Evolutionary conservation across 352 stramenopile genomes (phyloP).

Genomic region (Pythium insidiosum): DNA sequence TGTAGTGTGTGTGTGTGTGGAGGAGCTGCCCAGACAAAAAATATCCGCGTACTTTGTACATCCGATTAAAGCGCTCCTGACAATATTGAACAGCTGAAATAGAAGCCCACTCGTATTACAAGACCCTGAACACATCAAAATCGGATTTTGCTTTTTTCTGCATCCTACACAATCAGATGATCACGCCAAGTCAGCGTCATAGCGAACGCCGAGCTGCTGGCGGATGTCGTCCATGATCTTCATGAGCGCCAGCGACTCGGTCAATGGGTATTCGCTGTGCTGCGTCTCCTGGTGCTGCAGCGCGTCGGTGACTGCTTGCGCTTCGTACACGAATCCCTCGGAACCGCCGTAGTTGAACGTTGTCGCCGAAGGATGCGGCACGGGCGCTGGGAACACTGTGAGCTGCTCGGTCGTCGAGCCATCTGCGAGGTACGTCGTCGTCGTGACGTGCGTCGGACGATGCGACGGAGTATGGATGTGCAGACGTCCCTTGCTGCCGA

Average conservation of each 20-base stretch:
- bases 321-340: constrained; percentile 77
- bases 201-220: constrained; percentile 44
- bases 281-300: constrained; percentile 44
- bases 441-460: constrained; percentile 34
- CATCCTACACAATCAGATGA: background rate
- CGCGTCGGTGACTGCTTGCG: constrained; percentile 44
- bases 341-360: constrained; percentile 56
- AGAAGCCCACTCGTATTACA: background rate
- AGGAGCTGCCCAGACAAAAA: no score
- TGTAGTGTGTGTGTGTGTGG: no score
- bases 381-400: constrained; percentile 35
- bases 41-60: no score
- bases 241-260: constrained; percentile 54
- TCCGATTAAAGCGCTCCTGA: background rate
- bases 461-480: constrained; percentile 54
- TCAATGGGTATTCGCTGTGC: constrained; percentile 40
- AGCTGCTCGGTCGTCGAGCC: constrained; percentile 19
- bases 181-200: constrained; percentile 22
- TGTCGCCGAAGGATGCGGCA: constrained; percentile 20
- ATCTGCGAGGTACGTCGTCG: constrained; percentile 23
- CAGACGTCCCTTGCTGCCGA: constrained; percentile 67
- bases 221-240: constrained; percentile 74
- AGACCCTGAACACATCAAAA: no score
- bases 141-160: no score
- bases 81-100: background rate